Conservation (phyloP, 1,284 basidiomycete genomes). For the Marasmius tenuissimus region DNA sequence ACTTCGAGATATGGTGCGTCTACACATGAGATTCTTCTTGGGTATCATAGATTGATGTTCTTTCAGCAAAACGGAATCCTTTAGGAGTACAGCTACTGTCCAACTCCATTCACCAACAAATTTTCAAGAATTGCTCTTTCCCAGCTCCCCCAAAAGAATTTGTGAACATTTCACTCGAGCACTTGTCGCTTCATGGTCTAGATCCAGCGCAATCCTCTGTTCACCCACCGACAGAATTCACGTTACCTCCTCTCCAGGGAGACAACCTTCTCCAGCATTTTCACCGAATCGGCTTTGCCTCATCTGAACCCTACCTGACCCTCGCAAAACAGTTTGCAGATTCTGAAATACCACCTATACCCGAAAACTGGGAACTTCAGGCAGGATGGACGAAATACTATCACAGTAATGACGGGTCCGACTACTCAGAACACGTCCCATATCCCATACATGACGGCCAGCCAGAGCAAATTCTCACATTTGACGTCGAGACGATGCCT, state of each 20-base stretch:
- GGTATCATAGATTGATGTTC: background rate
- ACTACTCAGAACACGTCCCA: slow-evolving; percentile 62
- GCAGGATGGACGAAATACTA: slow-evolving; percentile 93
- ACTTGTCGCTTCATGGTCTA: slow-evolving; percentile 79
- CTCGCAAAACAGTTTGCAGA: slow-evolving; percentile 69
- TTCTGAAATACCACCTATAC: slow-evolving; percentile 59
- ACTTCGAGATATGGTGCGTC: slow-evolving; percentile 8
- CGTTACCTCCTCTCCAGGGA: slow-evolving; percentile 85
- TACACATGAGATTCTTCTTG: background rate
- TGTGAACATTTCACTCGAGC: slow-evolving; percentile 76
- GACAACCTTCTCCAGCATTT: slow-evolving; percentile 88
- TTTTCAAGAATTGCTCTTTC: slow-evolving; percentile 76
- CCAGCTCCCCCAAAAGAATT: slow-evolving; percentile 62
- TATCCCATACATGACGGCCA: slow-evolving; percentile 59
- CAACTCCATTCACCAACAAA: slow-evolving; percentile 74
- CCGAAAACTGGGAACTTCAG: slow-evolving; percentile 72
- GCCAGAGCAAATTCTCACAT: slow-evolving; percentile 77
- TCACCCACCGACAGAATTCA: slow-evolving; percentile 78
- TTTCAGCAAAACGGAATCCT: slow-evolving; percentile 72
- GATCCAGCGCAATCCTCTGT: slow-evolving; percentile 80
- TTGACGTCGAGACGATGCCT: slow-evolving; percentile 96
- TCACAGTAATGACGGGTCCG: slow-evolving; percentile 61
- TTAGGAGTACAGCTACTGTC: slow-evolving; percentile 94
- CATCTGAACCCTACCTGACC: slow-evolving; percentile 81
- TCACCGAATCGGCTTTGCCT: slow-evolving; percentile 70